Evolutionary conservation across 2,329 filamentous ascomycete genomes (phyloP), one percentile per base, ranked within the genome.

Genomic region (Periconia sp.): DNA sequence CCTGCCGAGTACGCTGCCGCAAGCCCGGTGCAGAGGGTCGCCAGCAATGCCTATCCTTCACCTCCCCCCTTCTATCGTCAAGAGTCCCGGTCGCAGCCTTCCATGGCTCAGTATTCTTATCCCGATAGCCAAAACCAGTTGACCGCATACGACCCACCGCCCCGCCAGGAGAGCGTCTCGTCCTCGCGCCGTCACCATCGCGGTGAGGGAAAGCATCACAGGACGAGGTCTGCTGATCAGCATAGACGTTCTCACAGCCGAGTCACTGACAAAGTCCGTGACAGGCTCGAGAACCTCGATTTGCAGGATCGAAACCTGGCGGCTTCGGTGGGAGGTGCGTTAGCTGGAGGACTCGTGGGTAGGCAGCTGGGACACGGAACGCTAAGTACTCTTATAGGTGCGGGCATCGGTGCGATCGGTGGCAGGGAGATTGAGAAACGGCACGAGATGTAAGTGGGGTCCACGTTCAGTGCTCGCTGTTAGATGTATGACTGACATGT

Each of bases 321-420:
- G 45, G 70, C 71, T 59, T 66, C 67, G 51, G 62, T 70, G 61
- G 70, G 64, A 65, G 71, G 71, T 71, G 71, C 70, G 66, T 71
- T 74, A 61, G 71, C 66, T 42, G 71, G 71, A 53, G 71, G 70
- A 46, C 52, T 74, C 49, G 67, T 68, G 23, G 70, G 69, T 35
- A 68, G 62, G 43, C 55, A 61, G 51, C 49, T 71, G 47, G 69
- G 69, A 43, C 65, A 69, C 47, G 66, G 68, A 53, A 69, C 61
- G 60, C 68, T 74, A 57, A 72, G 70, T 42, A 69, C 70, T 50
- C 54, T 73, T 47, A 67, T 68, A 72, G 71, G 71, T 56, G 70
- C 66, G 30, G 71, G 70, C 19, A 68, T 71, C 20, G 70, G 70
- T 50, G 70, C 65, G 17, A 49, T 72, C 19, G 70, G 70, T 40